Evolutionary conservation across 495 filamentous ascomycete genomes (phyloP).

Genomic region (Tirmania nivea): DNA sequence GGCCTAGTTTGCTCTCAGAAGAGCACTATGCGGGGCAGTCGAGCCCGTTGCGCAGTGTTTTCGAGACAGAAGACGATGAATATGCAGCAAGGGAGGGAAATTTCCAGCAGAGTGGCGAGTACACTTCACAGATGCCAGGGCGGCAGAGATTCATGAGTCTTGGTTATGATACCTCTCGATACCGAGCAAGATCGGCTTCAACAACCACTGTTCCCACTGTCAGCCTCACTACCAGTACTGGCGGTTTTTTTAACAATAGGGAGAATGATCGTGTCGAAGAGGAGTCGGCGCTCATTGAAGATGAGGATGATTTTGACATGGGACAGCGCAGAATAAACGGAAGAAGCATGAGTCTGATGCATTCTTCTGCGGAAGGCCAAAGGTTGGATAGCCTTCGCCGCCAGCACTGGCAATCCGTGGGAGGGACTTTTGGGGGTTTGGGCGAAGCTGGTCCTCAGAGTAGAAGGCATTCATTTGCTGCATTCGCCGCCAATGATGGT

Average conservation of each 20-base stretch:
- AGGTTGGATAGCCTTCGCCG: conserved; percentile 60
- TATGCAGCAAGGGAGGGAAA: conserved; percentile 20
- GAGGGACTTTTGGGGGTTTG: conserved; percentile 43
- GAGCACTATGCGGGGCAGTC: conserved; percentile 18
- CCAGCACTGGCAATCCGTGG: conserved; percentile 69
- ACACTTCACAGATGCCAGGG: conserved; percentile 2
- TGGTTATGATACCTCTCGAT: conserved; percentile 30
- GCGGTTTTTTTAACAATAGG: conserved; percentile 6
- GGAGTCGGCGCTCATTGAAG: conserved; percentile 17
- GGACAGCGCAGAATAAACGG: conserved; percentile 14
- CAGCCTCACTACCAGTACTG: conserved; percentile 7
- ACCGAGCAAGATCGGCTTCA: conserved; percentile 40
- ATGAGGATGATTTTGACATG: conserved; percentile 20
- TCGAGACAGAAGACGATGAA: conserved; percentile 42
- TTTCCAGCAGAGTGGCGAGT: conserved; percentile 9
- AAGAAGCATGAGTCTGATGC: conserved; percentile 19
- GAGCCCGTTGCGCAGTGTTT: conserved; percentile 18
- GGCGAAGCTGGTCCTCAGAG: conserved; percentile 35
- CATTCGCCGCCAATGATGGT: conserved; percentile 11
- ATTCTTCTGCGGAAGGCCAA: conserved; percentile 36
- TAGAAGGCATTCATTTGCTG: conserved; percentile 83
- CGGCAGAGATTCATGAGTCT: conserved; percentile 9
- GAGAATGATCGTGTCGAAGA: conserved; percentile 15
- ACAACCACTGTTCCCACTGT: conserved; percentile 22
- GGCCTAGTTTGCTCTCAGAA: conserved; percentile 49